Base-by-base conservation (phyloP, 2,329 filamentous ascomycete species). In the Pseudogymnoascus sp. region DNA sequence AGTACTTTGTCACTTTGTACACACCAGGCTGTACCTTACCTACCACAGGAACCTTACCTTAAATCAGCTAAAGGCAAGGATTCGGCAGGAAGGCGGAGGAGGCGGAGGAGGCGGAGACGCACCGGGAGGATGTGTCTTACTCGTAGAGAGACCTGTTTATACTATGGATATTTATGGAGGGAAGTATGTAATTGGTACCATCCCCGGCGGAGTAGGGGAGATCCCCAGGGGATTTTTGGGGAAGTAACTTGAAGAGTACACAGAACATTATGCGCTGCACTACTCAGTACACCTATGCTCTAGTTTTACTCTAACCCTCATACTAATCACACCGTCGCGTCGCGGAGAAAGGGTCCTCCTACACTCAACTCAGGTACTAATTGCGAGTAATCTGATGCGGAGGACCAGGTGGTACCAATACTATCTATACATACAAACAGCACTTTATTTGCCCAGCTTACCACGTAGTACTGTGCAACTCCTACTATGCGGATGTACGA, bases 1-100 rank as follows among this genome's bases (percentile, higher is more conserved):
- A n/a, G 26, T 11, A 37, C 11, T 37, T 60, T 60, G 58, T 60
- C 58, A 60, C 58, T 60, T 60, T 60, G 45, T 55, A 55, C 26
- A 55, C 26, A 29, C 23, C 14, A 7, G 45, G 19, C n/a, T 31
- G 49, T 55, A 55, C 49, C 49, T 55, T 60, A 26, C 21, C 55
- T 37, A 59, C 31, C 55, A 59, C n/a, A 6, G 33, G 39, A 60
- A 11, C 58, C 58, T 60, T 29, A 60, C 59, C 59, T 45, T 60
- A 38, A 60, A 39, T 14, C 33, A 60, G 31, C 14, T 60, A 45
- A 38, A 38, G 26, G 38, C 38, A 38, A 12, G 58, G 35, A 23
- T 60, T 38, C 31, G 26, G 26, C 10, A 10, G 29, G 33, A 37
- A n/a, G 21, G 41, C 19, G 41, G 21, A 26, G 41, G 39, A 49